These are phyloP conservation scores for Letharia lupina DNA, from an alignment of 495 filamentous ascomycete species.

Conservation along the genomic window DNA sequence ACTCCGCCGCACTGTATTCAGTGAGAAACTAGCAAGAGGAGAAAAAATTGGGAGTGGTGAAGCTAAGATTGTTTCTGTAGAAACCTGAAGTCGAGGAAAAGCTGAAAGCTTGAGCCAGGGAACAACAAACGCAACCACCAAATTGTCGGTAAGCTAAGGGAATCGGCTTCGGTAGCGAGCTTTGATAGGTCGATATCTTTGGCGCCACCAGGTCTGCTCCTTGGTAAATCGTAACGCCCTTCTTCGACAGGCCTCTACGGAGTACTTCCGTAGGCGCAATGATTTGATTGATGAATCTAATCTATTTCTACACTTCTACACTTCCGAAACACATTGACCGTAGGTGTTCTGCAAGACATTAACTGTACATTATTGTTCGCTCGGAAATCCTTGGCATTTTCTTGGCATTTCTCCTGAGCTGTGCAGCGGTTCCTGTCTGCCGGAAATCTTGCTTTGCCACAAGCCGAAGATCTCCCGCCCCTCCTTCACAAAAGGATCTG, in stretches of 20 bases:
- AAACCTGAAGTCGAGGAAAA: not conserved
- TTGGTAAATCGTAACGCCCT: not conserved
- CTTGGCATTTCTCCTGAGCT: constrained; percentile 10
- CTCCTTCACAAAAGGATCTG: not conserved
- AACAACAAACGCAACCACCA: constrained; percentile 2
- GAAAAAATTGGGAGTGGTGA: not conserved
- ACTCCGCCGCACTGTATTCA: not conserved
- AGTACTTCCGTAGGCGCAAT: not conserved
- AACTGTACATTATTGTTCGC: not conserved
- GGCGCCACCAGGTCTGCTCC: not conserved
- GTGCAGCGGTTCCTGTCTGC: constrained; percentile 16
- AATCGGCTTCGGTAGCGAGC: not conserved
- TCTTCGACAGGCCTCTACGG: not conserved
- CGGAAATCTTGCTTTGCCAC: constrained; percentile 4
- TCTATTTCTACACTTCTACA: not conserved
- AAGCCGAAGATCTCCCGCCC: constrained; percentile 10
- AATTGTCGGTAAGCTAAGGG: not conserved
- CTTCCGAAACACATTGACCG: too few relatives aligned
- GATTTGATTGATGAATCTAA: not conserved
- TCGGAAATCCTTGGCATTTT: not conserved
- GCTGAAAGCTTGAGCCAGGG: constrained; percentile 6
- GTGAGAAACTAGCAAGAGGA: not conserved
- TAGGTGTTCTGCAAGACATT: not conserved
- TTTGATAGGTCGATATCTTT: constrained; percentile 2
- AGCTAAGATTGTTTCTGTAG: not conserved